These are phyloP conservation scores for Phytophthora pistaciae DNA, from an alignment of 352 stramenopile species.

Conservation along the genomic window DNA sequence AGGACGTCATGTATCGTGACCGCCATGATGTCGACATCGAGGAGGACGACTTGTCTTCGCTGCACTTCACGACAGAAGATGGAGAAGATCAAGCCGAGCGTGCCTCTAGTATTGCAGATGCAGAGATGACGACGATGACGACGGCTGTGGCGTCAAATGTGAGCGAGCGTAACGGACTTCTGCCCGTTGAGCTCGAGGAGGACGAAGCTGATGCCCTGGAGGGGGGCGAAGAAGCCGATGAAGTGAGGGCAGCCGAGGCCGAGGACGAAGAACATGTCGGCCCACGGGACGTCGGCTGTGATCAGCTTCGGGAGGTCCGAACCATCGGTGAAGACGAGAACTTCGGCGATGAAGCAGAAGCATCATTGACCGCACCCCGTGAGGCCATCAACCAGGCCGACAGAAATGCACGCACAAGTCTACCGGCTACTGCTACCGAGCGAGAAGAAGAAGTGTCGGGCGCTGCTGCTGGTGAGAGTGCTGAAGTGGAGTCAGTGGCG, in stretches of 20 bases:
- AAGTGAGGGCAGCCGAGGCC: neutral
- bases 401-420: neutral
- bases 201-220: neutral
- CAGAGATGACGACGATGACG: neutral
- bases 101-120: neutral
- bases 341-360: too few relatives aligned
- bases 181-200: neutral
- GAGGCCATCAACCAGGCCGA: too few relatives aligned
- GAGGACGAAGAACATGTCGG: neutral
- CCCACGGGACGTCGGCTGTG: neutral
- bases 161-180: neutral
- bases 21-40: too few relatives aligned
- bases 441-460: neutral
- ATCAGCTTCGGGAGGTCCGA: neutral
- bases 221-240: neutral
- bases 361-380: too few relatives aligned
- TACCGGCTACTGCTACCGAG: neutral
- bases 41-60: neutral
- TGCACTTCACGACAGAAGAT: neutral
- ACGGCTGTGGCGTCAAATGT: neutral
- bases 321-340: too few relatives aligned
- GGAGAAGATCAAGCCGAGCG: neutral
- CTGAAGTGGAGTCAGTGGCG: neutral
- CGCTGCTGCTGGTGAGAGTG: neutral
- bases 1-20: too few relatives aligned